Evolutionary conservation across 106 monocot species (phyloP).

Genomic region (Allium fistulosum): DNA sequence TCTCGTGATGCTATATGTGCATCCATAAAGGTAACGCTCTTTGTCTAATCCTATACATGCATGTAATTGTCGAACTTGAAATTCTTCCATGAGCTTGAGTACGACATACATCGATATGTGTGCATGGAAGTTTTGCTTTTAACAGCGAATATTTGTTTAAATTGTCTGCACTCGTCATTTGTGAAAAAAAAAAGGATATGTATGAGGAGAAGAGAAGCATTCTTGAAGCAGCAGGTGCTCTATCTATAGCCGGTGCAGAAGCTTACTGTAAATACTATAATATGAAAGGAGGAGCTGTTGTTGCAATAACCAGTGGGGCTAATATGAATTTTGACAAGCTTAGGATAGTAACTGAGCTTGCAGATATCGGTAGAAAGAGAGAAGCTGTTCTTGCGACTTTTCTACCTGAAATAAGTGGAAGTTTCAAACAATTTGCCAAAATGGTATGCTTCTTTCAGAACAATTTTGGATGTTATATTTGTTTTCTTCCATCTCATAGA

Average conservation of each 20-base stretch:
- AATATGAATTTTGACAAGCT: conserved; percentile 99
- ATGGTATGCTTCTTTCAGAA: conserved; percentile 29
- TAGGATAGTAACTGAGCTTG: conserved; percentile 95
- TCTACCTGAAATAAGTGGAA: conserved; percentile 70
- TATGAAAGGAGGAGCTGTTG: conserved; percentile 72
- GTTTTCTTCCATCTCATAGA: too few species aligned
- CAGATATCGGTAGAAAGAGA: conserved; percentile 95
- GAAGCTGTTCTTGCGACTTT: conserved; percentile 93
- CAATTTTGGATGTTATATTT: background rate
- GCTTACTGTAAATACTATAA: conserved; percentile 98
- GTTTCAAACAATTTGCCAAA: conserved; percentile 75
- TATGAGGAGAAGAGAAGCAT: conserved; percentile 99
- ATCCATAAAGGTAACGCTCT: conserved; percentile 77
- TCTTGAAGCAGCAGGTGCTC: conserved; percentile 95
- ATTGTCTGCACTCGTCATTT: background rate
- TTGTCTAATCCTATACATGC: background rate
- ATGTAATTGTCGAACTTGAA: background rate
- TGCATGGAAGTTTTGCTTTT: background rate
- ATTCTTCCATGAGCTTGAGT: too few species aligned
- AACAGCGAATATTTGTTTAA: background rate
- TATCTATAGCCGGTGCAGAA: conserved; percentile 90
- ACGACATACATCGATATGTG: background rate
- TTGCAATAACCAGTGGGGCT: conserved; percentile 93
- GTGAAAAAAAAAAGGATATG: conserved; percentile 60
- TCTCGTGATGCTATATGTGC: conserved; percentile 98